These are phyloP conservation scores for Solanum sejunctum DNA, from an alignment of 257 asterid species.

Conservation along the genomic window DNA sequence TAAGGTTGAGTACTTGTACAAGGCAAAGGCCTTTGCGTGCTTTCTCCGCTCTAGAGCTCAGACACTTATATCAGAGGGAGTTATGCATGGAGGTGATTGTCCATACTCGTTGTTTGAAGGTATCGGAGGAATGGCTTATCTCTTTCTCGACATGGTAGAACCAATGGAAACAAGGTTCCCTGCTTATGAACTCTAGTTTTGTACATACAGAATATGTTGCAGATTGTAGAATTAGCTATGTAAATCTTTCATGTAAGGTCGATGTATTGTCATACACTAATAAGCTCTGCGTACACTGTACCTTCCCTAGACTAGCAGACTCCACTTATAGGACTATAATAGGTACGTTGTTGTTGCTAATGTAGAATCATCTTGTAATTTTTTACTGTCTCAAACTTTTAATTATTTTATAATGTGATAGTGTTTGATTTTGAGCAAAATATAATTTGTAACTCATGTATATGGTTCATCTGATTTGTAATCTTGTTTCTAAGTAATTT, in stretches of 20 bases:
- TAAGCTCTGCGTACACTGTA: background rate
- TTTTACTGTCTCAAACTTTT: too few species aligned
- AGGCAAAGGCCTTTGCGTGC: conserved; percentile 68
- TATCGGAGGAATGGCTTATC: conserved; percentile 55
- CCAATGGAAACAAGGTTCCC: conserved; percentile 60
- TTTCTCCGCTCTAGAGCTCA: conserved; percentile 52
- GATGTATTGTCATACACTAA: background rate
- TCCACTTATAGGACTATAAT: background rate
- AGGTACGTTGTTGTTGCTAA: too few species aligned
- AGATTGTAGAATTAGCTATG: background rate
- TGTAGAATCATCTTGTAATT: background rate
- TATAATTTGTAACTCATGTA: too few species aligned
- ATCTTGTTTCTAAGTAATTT: too few species aligned
- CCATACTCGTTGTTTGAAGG: conserved; percentile 76
- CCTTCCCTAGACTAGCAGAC: background rate
- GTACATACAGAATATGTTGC: background rate
- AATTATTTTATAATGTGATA: too few species aligned
- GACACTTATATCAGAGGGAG: conserved; percentile 43
- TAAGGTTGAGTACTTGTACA: conserved; percentile 44
- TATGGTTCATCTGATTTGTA: too few species aligned
- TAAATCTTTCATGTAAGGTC: background rate
- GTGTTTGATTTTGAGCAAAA: too few species aligned
- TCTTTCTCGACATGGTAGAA: conserved; percentile 57
- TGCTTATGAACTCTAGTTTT: conserved; percentile 45
- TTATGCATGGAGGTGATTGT: conserved; percentile 76